Evolutionary conservation across 2,329 filamentous ascomycete genomes (phyloP), one percentile per base, ranked within the genome.

Genomic region (Verticillium tricorpus): DNA sequence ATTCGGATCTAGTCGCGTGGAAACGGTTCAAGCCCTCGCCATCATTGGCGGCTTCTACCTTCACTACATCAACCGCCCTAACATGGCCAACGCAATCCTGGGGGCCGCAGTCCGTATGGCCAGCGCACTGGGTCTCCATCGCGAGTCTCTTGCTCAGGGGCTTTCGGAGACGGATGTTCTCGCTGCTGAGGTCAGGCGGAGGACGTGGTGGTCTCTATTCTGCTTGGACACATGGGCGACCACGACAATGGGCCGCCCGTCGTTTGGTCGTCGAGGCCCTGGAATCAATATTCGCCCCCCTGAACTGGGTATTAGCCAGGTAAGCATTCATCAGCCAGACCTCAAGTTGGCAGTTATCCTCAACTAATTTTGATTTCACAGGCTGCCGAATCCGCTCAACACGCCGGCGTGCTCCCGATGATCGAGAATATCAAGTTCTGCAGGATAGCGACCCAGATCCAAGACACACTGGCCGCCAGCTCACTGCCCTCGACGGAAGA

Each of bases 381-480:
- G 62, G 67, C 66, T n/a, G 79, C 77, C 45, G 83, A 84, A 73
- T 82, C 79, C 40, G 79, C 77, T 1, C 86, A 86, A 67, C 80
- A 89, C 56, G 82, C 88, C 2, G 86, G 87, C 61, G 86, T 90
- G 60, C 80, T 92, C 3, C 89, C 89, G 0, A 75, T 92, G 15
- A 85, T 91, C 34, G 88, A 93, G 73, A 91, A 91, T 71, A 88
- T 91, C 65, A 86, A 88, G 58, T 93, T 93, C 74, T 92, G 89
- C 76, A 89, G 89, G 72, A 90, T 94, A 63, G 88, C 89, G n/a
- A 92, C 90, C 0, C 84, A 86, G 63, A 89, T 93, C 61, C 91
- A 94, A 71, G 90, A 94, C 68, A 83, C 87, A 59, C 81, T 94
- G 2, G 89, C 89, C 15, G 85, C 89, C 59, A 84, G 86, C 1